Base-by-base conservation (phyloP, 2,329 filamentous ascomycete genomes). In the Paecilomyces fulvus region DNA sequence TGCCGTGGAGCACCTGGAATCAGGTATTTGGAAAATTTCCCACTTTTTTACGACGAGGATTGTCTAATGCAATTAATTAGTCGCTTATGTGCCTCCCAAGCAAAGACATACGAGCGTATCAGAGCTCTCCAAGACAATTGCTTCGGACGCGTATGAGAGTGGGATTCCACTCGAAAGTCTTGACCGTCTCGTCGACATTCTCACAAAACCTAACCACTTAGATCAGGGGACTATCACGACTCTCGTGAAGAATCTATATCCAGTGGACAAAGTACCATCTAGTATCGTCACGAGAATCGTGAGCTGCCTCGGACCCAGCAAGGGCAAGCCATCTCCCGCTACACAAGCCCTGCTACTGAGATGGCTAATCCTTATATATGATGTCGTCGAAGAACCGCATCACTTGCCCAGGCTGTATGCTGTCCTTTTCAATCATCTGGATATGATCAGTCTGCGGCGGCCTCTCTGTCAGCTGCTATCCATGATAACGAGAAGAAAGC, bases 341-440 rank as follows among this genome's bases (percentile, higher is more conserved):
- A 82, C 89, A 0, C 90, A 95, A 72, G 82, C 81, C 25, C 77
- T 84, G 48, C 77, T 95, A 53, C 73, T 95, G 59, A 86, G 83
- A 72, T 95, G 90, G 90, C 77, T 95, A 52, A 80, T 90, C 56
- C 83, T 89, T 73, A 81, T 90, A 3, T 85, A 92, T 65, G 86
- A 90, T 63, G 75, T 86, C 50, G 72, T 94, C 20, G 83, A 89
- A 55, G 81, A 84, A 46, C 79, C 81, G 50, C 76, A 75, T 6
- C 75, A 86, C 8, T 72, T 95, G 52, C 85, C 85, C 4, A 85
- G 84, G 59, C 76, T 87, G 1, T 95, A 95, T 65, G 79, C 84
- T 0, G 82, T 92, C 17, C 72, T 95, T 3, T 95, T 95, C 68
- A 89, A 89, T 60, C 77, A 92, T 61, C 79, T 95, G 5, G 89